phyloP scores from a whole-genome alignment of 805 yeast genomes.

The Yarrowia yakushimensis region DNA sequence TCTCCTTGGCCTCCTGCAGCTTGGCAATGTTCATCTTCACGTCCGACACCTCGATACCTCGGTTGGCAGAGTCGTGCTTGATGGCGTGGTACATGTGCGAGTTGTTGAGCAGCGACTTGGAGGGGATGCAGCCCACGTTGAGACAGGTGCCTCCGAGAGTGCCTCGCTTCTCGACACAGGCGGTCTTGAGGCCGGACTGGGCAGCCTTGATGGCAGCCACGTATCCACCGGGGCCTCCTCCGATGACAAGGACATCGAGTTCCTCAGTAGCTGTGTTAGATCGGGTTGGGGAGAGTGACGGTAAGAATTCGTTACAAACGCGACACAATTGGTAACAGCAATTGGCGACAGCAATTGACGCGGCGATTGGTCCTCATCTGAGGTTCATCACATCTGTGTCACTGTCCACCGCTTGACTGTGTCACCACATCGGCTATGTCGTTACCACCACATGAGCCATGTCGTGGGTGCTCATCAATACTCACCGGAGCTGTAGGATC shows the following conservation, averaged over 20 bases:
- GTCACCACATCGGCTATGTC: not conserved
- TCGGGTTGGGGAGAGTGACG: too few species aligned
- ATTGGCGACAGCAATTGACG: too few species aligned
- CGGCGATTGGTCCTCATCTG: too few species aligned
- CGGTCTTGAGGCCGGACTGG: slow-evolving; percentile 89
- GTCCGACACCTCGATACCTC: slow-evolving; percentile 85
- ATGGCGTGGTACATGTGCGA: slow-evolving; percentile 89
- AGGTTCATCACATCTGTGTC: too few species aligned
- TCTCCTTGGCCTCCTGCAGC: slow-evolving; percentile 89
- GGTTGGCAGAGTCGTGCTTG: slow-evolving; percentile 71
- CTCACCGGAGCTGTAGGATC: slow-evolving; percentile 23
- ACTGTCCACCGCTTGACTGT: too few species aligned
- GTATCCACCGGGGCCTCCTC: slow-evolving; percentile 99
- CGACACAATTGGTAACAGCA: too few species aligned
- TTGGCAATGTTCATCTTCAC: slow-evolving; percentile 70
- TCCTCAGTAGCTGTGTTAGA: slow-evolving; percentile 41
- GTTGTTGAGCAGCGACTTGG: slow-evolving; percentile 92
- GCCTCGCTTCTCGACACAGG: slow-evolving; percentile 97
- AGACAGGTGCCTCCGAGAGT: slow-evolving; percentile 96
- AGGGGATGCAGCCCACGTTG: slow-evolving; percentile 98
- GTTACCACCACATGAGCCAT: too few species aligned
- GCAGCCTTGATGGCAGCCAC: slow-evolving; percentile 99
- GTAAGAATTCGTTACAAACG: too few species aligned
- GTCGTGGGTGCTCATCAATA: too few species aligned
- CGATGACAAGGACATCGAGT: slow-evolving; percentile 91